These are phyloP conservation scores for Truncatella angustata DNA, from an alignment of 2,329 filamentous ascomycete genomes.

Conservation along the genomic window DNA sequence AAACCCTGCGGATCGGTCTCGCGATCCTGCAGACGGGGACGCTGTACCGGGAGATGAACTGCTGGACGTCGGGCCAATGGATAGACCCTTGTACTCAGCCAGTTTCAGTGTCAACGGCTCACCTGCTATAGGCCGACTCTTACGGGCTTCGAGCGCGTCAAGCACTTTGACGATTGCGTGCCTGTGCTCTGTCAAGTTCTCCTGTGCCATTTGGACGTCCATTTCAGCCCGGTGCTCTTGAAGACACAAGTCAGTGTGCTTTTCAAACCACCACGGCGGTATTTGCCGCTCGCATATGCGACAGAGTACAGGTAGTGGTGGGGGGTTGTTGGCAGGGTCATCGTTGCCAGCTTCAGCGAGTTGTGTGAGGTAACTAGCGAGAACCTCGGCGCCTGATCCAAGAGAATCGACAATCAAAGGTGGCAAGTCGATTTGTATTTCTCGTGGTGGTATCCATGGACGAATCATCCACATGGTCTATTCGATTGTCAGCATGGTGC, in stretches of 20 bases:
- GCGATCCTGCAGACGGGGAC: constrained; percentile 68
- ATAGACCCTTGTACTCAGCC: constrained; percentile 83
- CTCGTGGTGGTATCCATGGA: constrained; percentile 80
- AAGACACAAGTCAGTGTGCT: constrained; percentile 92
- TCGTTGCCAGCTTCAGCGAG: constrained; percentile 81
- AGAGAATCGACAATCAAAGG: constrained; percentile 86
- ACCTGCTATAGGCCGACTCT: constrained; percentile 61
- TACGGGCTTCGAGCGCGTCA: constrained; percentile 81
- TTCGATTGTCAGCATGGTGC: constrained; percentile 1
- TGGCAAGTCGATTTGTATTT: constrained; percentile 95
- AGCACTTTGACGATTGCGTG: constrained; percentile 93
- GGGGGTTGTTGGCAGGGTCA: constrained; percentile 73
- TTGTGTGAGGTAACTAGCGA: constrained; percentile 88
- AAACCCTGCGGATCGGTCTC: constrained; percentile 71
- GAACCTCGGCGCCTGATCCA: constrained; percentile 89
- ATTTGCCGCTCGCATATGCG: constrained; percentile 98
- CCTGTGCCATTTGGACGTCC: constrained; percentile 95
- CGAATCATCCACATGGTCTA: constrained; percentile 99
- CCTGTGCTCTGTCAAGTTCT: constrained; percentile 86
- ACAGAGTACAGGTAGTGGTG: constrained; percentile 82
- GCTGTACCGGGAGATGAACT: constrained; percentile 71
- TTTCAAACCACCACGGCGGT: constrained; percentile 99
- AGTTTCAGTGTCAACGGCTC: constrained; percentile 51
- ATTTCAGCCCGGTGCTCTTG: constrained; percentile 96
- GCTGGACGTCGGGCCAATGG: constrained; percentile 73